A percentile compares a stretch with the other conserved stretches of the same genome.
Evolutionary conservation across 108 stramenopile species (phyloP).

Genomic region (Skeletonema marinoi): DNA sequence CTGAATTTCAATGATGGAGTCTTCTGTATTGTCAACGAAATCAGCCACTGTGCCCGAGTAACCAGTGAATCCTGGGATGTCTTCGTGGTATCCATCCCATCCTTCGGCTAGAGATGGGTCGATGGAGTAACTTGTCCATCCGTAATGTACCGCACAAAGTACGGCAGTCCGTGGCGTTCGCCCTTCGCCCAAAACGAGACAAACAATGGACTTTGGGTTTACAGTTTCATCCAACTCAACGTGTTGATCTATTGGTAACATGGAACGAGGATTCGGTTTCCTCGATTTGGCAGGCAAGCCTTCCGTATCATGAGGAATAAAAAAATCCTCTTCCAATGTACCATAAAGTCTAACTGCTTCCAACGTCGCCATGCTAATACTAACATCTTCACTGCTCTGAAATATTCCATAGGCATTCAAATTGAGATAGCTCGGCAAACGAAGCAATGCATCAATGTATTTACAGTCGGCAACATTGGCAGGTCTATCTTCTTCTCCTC

Average conservation of each 20-base stretch:
- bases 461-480: conserved; percentile 44
- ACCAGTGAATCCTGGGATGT: conserved; percentile 25
- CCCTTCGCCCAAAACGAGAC: conserved; percentile 45
- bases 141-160: conserved; percentile 38
- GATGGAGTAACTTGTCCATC: conserved; percentile 43
- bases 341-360: conserved; percentile 46
- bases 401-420: conserved; percentile 38
- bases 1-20: background rate
- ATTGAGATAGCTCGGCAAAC: conserved; percentile 43
- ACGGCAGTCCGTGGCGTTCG: conserved; percentile 38
- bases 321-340: conserved; percentile 23
- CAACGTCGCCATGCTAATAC: conserved; percentile 45
- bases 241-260: background rate
- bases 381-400: conserved; percentile 17
- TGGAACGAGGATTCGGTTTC: background rate
- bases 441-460: conserved; percentile 39
- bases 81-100: conserved; percentile 45
- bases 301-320: conserved; percentile 32
- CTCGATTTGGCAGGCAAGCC: conserved; percentile 12
- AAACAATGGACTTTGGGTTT: conserved; percentile 36
- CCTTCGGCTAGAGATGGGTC: conserved; percentile 33
- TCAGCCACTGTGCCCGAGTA: conserved; percentile 38
- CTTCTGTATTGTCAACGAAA: conserved; percentile 22
- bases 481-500: conserved; percentile 27
- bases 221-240: background rate